These are phyloP conservation scores for Vitrella brassicaformis DNA, from an alignment of 73 alveolate species.

Conservation along the genomic window DNA sequence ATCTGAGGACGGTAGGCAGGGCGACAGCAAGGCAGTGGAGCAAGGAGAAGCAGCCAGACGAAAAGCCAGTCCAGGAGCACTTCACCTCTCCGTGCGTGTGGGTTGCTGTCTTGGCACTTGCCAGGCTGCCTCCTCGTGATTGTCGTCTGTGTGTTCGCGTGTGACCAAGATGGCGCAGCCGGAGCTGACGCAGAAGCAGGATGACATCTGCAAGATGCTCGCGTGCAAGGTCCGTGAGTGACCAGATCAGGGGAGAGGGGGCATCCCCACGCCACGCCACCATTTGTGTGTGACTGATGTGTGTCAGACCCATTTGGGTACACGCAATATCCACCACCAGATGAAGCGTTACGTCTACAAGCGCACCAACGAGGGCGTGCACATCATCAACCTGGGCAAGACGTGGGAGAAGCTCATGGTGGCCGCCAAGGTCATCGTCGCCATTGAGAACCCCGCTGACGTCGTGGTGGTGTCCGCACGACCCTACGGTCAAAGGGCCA, in stretches of 20 bases:
- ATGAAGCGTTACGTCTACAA: conserved; percentile 39
- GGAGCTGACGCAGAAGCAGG: background rate
- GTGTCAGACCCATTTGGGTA: conserved; percentile 37
- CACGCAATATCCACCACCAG: conserved; percentile 32
- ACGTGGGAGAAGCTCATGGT: conserved; percentile 75
- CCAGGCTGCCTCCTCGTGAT: too few species aligned
- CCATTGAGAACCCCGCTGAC: conserved; percentile 65
- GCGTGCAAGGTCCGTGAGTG: background rate
- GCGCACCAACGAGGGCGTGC: conserved; percentile 50
- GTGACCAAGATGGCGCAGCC: too few species aligned
- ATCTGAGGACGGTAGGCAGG: too few species aligned
- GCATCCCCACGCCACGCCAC: background rate
- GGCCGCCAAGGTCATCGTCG: conserved; percentile 76
- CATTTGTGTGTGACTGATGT: background rate
- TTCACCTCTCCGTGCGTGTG: too few species aligned
- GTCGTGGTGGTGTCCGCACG: conserved; percentile 55
- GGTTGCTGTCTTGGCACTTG: too few species aligned
- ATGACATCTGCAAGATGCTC: background rate
- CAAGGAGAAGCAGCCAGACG: too few species aligned
- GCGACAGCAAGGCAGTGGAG: too few species aligned
- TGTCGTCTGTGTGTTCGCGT: too few species aligned
- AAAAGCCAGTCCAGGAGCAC: too few species aligned
- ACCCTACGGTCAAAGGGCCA: conserved; percentile 83
- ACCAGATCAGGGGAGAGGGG: background rate
- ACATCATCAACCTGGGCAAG: conserved; percentile 63